Evolutionary conservation across 2,329 filamentous ascomycete species (phyloP), one percentile per base, ranked within the genome.

Genomic region (Nemania sp.): DNA sequence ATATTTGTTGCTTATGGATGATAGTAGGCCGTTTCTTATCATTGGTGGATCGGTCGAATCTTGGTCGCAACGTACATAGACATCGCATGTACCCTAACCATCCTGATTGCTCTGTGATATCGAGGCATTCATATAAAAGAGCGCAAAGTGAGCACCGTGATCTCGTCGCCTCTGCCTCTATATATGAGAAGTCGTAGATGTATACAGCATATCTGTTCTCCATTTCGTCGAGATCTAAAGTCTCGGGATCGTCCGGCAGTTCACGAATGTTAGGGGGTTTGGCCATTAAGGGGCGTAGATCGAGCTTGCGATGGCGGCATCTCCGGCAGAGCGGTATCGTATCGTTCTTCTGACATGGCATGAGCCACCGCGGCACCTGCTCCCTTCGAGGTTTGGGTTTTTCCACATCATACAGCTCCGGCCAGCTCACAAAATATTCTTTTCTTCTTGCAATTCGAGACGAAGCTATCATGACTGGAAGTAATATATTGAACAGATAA

Each of bases 11-110:
- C 4, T 3, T 15, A 30, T 56, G 53, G 7, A 56, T 30, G 15
- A 56, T 40, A 2, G 20, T 31, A 5, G 20, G 6, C 19, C 14
- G 28, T 42, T 44, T 8, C 14, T 26, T 9, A 15, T n/a, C 14
- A 19, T 30, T 14, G 15, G 8, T 44, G 14, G n/a, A 15, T 22
- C 49, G 17, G 22, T 56, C 53, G 23, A 22, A 56, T 12, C 49
- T 52, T 3, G 53, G 49, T 30, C 49, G 49, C 9, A 56, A 41
- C 24, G 9, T 52, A 11, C 39, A 47, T n/a, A 28, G 9, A 6
- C 43, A 49, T 20, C 20, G 31, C 48, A 56, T 55, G 6, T 49
- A 28, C 31, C 23, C 12, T 8, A 56, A 22, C 37, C 43, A 52
- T 6, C 43, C 49, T 6, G 44, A 31, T 15, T 44, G 22, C 1